Conservation (phyloP, 1,284 basidiomycete species). For the Ustilago sp. region DNA sequence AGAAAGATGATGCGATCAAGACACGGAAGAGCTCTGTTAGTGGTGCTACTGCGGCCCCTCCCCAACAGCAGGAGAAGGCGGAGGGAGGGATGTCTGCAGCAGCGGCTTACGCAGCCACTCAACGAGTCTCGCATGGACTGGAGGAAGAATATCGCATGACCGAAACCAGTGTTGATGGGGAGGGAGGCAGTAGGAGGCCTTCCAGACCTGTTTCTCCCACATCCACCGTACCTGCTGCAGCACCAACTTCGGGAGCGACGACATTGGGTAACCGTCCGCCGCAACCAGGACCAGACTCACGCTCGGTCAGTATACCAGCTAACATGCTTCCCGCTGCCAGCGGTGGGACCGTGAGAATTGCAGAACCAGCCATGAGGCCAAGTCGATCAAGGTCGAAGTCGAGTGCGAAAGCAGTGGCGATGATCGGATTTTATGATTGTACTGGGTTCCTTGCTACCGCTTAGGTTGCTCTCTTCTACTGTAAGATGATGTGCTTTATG, state of each 20-base stretch:
- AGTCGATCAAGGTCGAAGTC: slow-evolving; percentile 19
- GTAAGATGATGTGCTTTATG: neutral
- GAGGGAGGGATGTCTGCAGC: slow-evolving; percentile 19
- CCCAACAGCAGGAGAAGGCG: neutral
- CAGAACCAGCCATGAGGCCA: slow-evolving; percentile 20
- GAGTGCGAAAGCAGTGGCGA: slow-evolving; percentile 18
- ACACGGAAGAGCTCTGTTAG: neutral
- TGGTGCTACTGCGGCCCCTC: neutral
- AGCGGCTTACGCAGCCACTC: slow-evolving; percentile 31
- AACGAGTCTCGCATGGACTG: slow-evolving; percentile 26
- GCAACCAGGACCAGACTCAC: slow-evolving; percentile 4
- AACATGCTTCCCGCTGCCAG: neutral
- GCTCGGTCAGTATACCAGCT: slow-evolving; percentile 38
- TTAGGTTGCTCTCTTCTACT: neutral
- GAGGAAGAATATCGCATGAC: slow-evolving; percentile 22
- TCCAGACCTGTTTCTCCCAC: slow-evolving; percentile 35
- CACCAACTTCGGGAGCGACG: neutral
- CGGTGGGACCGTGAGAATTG: slow-evolving; percentile 28
- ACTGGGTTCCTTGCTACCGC: slow-evolving; percentile 47
- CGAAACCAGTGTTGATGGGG: neutral
- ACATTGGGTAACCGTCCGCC: slow-evolving; percentile 3
- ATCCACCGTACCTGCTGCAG: neutral
- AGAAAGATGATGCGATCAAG: slow-evolving; percentile 8
- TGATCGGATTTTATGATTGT: slow-evolving; percentile 47
- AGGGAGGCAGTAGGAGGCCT: neutral